Percentiles rank a stretch among this genome's conserved stretches.
These are phyloP conservation scores for Hanseniaspora vineae DNA, from an alignment of 805 yeast species.

Conservation along the genomic window DNA sequence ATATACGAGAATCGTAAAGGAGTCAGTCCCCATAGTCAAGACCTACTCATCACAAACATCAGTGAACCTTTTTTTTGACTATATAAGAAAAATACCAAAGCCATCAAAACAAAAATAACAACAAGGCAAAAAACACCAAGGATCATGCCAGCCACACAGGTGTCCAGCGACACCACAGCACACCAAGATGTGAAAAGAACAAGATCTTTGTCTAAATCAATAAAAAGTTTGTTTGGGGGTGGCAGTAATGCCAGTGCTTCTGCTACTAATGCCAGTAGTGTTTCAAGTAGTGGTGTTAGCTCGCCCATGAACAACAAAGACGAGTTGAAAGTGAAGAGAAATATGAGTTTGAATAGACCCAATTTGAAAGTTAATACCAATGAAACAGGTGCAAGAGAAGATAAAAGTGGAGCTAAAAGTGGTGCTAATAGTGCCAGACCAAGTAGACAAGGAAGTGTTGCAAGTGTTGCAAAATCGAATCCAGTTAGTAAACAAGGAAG, in stretches of 20 bases:
- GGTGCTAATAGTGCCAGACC: neutral
- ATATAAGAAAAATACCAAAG: no score
- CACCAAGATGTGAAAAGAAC: constrained; percentile 11
- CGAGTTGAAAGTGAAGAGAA: neutral
- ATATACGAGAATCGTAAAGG: no score
- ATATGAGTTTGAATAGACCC: neutral
- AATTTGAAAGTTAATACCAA: neutral
- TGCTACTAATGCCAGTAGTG: neutral
- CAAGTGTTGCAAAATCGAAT: no score
- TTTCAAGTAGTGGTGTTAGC: neutral
- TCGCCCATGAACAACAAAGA: neutral
- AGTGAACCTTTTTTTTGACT: no score
- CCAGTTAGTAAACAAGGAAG: no score
- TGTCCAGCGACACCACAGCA: no score
- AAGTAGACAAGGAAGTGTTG: no score
- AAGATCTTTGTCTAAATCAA: constrained; percentile 17
- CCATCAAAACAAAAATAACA: neutral
- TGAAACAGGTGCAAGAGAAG: neutral
- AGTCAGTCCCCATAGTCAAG: no score
- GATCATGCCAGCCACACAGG: neutral
- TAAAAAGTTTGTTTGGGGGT: constrained; percentile 15
- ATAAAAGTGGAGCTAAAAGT: neutral
- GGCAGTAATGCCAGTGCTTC: neutral
- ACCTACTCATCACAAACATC: no score
- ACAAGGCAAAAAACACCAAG: neutral